Conservation (phyloP, 2,329 filamentous ascomycete species). For the Didymella exigua region DNA sequence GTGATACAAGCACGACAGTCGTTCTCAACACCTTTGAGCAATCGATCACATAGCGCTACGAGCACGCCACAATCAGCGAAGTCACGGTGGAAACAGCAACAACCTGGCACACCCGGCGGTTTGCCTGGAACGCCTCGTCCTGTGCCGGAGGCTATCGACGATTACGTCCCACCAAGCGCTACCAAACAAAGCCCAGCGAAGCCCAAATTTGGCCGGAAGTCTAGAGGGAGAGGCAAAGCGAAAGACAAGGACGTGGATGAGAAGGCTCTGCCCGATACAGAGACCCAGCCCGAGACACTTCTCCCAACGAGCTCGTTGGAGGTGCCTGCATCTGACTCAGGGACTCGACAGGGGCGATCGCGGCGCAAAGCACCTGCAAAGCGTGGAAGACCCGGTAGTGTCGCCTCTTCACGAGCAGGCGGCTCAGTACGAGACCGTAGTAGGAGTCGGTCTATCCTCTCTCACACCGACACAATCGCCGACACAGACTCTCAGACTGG, state of each 20-base stretch:
- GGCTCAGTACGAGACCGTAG: constrained; percentile 53
- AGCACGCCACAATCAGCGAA: constrained; percentile 40
- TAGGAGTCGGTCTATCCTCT: constrained; percentile 56
- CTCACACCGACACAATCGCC: constrained; percentile 51
- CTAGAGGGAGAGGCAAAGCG: constrained; percentile 32
- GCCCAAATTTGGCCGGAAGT: constrained; percentile 31
- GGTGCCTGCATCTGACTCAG: constrained; percentile 31
- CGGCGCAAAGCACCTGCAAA: constrained; percentile 39
- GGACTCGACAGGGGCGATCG: constrained; percentile 38
- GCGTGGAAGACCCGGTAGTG: constrained; percentile 47
- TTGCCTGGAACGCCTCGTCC: constrained; percentile 31
- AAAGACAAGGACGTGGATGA: constrained; percentile 31
- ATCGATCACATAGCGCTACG: constrained; percentile 33
- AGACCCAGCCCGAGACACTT: constrained; percentile 20
- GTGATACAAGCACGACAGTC: constrained; percentile 32
- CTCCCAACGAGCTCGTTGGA: constrained; percentile 23
- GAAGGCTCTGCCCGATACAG: constrained; percentile 20
- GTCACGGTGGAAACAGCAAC: constrained; percentile 37
- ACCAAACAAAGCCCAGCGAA: constrained; percentile 30
- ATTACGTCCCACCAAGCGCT: constrained; percentile 24
- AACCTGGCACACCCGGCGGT: constrained; percentile 15
- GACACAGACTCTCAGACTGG: constrained; percentile 49
- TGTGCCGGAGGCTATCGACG: constrained; percentile 36
- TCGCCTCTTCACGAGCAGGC: constrained; percentile 54
- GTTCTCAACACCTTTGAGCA: constrained; percentile 34